Conservation (phyloP, 2,329 filamentous ascomycete genomes). For the Aureobasidium lini region DNA sequence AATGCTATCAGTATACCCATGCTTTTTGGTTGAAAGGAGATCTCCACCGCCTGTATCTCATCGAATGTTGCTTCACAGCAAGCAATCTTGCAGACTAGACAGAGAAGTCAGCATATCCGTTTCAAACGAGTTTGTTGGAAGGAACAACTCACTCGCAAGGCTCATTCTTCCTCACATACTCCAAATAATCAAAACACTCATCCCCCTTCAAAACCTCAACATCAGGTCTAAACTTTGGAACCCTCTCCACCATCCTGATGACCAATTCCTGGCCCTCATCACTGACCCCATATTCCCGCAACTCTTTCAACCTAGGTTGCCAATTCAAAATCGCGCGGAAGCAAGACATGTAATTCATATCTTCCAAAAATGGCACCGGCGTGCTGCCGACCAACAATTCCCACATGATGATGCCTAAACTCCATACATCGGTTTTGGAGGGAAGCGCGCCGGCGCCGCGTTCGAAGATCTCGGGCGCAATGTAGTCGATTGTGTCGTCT, state of each 20-base stretch:
- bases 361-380: conserved; percentile 37
- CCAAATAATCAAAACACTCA: conserved; percentile 11
- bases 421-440: conserved; percentile 52
- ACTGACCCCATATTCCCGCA: background rate
- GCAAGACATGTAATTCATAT: conserved; percentile 9
- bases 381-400: conserved; percentile 99
- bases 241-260: conserved; percentile 1
- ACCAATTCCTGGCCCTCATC: conserved; percentile 4
- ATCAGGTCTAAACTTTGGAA: conserved; percentile 2
- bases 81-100: conserved; percentile 2
- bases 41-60: background rate
- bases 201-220: background rate
- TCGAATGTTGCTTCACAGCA: background rate
- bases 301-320: background rate
- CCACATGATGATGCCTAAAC: conserved; percentile 93
- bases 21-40: no score
- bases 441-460: background rate
- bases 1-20: no score
- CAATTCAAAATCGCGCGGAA: conserved; percentile 8
- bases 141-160: conserved; percentile 8
- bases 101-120: background rate
- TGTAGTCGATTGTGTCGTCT: conserved; percentile 7
- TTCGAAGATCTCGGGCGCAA: conserved; percentile 8
- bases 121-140: background rate
- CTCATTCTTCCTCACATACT: conserved; percentile 8